Evolutionary conservation across 257 asterid genomes (phyloP), one percentile per base, ranked within the genome.

Genomic region (Craterostigma plantagineum): DNA sequence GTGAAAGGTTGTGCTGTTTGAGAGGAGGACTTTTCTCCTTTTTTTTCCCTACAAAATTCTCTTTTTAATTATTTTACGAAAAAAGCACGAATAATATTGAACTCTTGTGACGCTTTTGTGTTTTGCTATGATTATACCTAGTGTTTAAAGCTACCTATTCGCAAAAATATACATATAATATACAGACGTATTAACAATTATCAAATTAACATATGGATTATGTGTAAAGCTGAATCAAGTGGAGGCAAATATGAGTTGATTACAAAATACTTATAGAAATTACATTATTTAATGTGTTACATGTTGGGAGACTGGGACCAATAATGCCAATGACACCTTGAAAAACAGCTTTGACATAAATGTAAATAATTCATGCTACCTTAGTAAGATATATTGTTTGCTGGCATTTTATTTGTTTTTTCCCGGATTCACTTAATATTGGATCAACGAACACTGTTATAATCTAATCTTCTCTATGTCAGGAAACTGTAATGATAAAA

Each of bases 31-130:
- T 47, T 50, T 60, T 34, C 49, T 41, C 17, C 57, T 60, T 54
- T 49, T 9, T 42, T 65, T 62, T 36, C 16, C n/a, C n/a, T n/a
- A n/a, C n/a, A 36, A 45, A 45, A 16, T 16, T 15, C 18, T 38
- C 33, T 42, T 43, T 10, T 14, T 14, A 13, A 0, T 14, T 11
- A 0, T 23, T 15, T 51, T n/a, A n/a, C n/a, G n/a, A n/a, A 30
- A 33, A 38, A 56, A 40, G 50, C 48, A 58, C 14, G 56, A 46
- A 33, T n/a, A n/a, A n/a, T 57, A 72, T 55, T 46, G 34, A 12
- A 68, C 75, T 69, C 63, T 69, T 46, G 59, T 71, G 69, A 65
- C n/a, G n/a, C n/a, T n/a, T n/a, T n/a, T 51, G 27, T 61, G 76
- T 6, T 23, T 23, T 23, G 30, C 30, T 2, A 23, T 62, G 67